Evolutionary conservation across 2,329 filamentous ascomycete genomes (phyloP).

Genomic region (Helotiales sp.): DNA sequence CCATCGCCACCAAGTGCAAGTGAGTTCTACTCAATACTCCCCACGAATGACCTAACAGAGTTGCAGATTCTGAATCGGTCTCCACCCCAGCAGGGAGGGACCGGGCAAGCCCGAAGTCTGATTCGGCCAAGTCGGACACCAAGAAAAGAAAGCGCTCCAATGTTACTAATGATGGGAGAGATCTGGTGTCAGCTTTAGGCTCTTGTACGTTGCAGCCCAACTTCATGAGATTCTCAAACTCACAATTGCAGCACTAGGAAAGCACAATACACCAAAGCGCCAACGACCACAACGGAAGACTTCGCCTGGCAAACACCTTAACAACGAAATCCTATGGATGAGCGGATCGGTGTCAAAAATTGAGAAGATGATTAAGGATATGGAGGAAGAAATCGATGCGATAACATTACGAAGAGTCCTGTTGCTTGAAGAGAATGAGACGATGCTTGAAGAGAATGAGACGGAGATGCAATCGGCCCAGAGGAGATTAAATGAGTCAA

Average conservation of each 20-base stretch:
- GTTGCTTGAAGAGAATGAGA: background rate
- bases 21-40: background rate
- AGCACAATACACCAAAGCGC: background rate
- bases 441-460: too few relatives aligned
- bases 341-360: background rate
- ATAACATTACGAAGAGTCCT: background rate
- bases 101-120: background rate
- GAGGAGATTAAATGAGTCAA: slow-evolving; percentile 6
- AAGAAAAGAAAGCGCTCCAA: slow-evolving; percentile 1
- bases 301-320: slow-evolving; percentile 4
- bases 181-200: background rate
- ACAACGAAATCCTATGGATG: background rate
- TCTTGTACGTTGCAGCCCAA: background rate
- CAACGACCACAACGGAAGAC: slow-evolving; percentile 1
- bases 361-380: slow-evolving; percentile 5
- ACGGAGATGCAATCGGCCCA: background rate
- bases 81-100: background rate
- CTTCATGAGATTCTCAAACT: background rate
- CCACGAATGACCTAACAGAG: background rate
- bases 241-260: background rate
- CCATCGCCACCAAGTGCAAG: background rate
- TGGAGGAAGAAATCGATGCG: slow-evolving; percentile 2
- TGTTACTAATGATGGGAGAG: background rate
- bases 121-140: background rate
- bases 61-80: background rate